Conservation (phyloP, 2,329 filamentous ascomycete species). For the Xylaria sp. region DNA sequence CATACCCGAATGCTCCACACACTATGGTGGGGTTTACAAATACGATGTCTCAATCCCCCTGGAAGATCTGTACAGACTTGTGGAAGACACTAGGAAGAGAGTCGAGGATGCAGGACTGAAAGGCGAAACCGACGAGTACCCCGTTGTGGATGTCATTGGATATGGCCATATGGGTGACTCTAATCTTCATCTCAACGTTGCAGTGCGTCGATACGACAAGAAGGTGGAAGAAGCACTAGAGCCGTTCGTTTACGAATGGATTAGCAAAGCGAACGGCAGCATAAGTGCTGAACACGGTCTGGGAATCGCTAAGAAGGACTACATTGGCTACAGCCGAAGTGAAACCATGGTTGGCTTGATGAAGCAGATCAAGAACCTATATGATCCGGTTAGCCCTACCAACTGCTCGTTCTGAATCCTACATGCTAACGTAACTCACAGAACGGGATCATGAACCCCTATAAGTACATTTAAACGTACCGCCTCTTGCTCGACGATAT, state of each 20-base stretch:
- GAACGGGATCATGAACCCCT: slow-evolving; percentile 99
- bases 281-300: slow-evolving; percentile 97
- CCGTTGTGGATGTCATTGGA: slow-evolving; percentile 87
- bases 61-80: slow-evolving; percentile 81
- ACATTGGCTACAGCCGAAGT: slow-evolving; percentile 88
- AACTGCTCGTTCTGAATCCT: slow-evolving; percentile 1
- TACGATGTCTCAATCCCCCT: slow-evolving; percentile 97
- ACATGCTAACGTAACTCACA: slow-evolving; percentile 43
- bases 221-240: slow-evolving; percentile 85
- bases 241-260: slow-evolving; percentile 98
- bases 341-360: slow-evolving; percentile 87
- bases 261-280: slow-evolving; percentile 81
- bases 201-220: slow-evolving; percentile 81
- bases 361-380: slow-evolving; percentile 92
- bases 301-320: slow-evolving; percentile 93
- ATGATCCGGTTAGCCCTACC: slow-evolving; percentile 76
- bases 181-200: slow-evolving; percentile 92
- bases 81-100: slow-evolving; percentile 78
- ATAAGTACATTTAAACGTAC: slow-evolving; percentile 78
- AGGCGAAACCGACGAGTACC: slow-evolving; percentile 72
- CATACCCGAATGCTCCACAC: slow-evolving; percentile 84
- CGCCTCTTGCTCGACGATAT: not conserved
- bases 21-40: slow-evolving; percentile 96
- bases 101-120: slow-evolving; percentile 76
- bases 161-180: slow-evolving; percentile 99